These are phyloP conservation scores for Triticum monococcum DNA, from an alignment of 176 grass and related monocot species.

Conservation along the genomic window DNA sequence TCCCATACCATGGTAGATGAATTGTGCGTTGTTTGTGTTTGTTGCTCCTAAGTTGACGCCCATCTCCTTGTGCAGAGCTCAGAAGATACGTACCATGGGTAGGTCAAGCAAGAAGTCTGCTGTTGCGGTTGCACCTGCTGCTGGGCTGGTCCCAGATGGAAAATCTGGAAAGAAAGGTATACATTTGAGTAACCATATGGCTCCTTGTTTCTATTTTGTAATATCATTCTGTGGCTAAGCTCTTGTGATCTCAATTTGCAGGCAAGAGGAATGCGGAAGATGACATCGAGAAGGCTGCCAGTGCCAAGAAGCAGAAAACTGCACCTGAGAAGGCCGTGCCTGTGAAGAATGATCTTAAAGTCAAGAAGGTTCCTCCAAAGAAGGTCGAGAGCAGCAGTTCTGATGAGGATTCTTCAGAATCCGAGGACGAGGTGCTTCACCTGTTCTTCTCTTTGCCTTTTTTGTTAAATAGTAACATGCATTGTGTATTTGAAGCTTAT, in stretches of 20 bases:
- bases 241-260: constrained; percentile 14
- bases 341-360: constrained; percentile 13
- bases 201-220: not conserved
- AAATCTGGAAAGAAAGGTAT: constrained; percentile 77
- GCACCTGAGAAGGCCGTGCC: constrained; percentile 13
- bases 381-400: constrained; percentile 63
- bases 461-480: not conserved
- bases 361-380: constrained; percentile 52
- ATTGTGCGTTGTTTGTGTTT: not conserved
- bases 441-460: not conserved
- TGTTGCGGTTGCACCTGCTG: constrained; percentile 23
- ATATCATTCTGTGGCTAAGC: not conserved
- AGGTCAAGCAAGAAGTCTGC: constrained; percentile 46
- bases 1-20: not conserved
- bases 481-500: constrained; percentile 14
- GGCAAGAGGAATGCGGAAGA: constrained; percentile 70
- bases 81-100: constrained; percentile 22
- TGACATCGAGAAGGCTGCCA: constrained; percentile 49
- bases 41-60: not conserved
- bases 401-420: constrained; percentile 70
- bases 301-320: constrained; percentile 70
- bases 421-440: constrained; percentile 60
- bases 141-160: not conserved
- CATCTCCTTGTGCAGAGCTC: constrained; percentile 9
- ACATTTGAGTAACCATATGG: not conserved